A percentile compares a stretch with the other conserved stretches of the same genome.
phyloP scores from a whole-genome alignment of 768 basidiomycete species.

The Pholiota microspora region DNA sequence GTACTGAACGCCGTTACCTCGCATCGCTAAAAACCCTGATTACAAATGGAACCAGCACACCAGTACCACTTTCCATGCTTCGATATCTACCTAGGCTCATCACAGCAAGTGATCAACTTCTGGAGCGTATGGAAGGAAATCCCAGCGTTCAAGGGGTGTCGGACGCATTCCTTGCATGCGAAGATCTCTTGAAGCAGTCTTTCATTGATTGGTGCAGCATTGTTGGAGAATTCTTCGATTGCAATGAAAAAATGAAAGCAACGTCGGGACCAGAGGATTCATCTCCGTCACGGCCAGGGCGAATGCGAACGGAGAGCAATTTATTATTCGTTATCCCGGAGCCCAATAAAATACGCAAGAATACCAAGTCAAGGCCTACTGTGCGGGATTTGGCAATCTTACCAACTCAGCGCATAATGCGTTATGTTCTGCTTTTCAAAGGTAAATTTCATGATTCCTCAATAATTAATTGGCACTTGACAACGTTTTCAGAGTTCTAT shows the following conservation, averaged over 20 bases:
- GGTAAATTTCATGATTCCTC: slow-evolving; percentile 31
- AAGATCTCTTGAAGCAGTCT: slow-evolving; percentile 51
- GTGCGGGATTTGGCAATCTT: slow-evolving; percentile 62
- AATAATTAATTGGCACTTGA: slow-evolving; percentile 7
- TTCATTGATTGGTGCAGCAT: slow-evolving; percentile 61
- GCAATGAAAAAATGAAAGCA: slow-evolving; percentile 10
- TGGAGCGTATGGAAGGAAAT: slow-evolving; percentile 51
- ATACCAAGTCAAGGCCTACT: slow-evolving; percentile 20
- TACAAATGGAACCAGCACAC: slow-evolving; percentile 36
- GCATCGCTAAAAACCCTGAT: slow-evolving; percentile 31
- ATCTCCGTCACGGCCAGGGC: slow-evolving; percentile 1
- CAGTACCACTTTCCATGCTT: slow-evolving; percentile 51
- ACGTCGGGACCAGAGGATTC: slow-evolving; percentile 11
- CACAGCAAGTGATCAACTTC: slow-evolving; percentile 45
- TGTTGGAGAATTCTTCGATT: slow-evolving; percentile 46
- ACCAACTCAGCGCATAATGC: slow-evolving; percentile 61
- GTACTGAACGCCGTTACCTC: slow-evolving; percentile 43
- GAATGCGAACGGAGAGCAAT: slow-evolving; percentile 9
- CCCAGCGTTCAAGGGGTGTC: slow-evolving; percentile 68
- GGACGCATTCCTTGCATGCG: slow-evolving; percentile 51
- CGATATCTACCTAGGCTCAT: slow-evolving; percentile 51
- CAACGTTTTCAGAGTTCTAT: slow-evolving; percentile 42
- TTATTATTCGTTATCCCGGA: slow-evolving; percentile 19
- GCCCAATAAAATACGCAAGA: slow-evolving; percentile 23
- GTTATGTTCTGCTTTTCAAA: slow-evolving; percentile 60